Percentiles rank a stretch among this genome's conserved stretches.
Conservation (phyloP, 352 stramenopile species). For the Phytophthora boehmeriae region DNA sequence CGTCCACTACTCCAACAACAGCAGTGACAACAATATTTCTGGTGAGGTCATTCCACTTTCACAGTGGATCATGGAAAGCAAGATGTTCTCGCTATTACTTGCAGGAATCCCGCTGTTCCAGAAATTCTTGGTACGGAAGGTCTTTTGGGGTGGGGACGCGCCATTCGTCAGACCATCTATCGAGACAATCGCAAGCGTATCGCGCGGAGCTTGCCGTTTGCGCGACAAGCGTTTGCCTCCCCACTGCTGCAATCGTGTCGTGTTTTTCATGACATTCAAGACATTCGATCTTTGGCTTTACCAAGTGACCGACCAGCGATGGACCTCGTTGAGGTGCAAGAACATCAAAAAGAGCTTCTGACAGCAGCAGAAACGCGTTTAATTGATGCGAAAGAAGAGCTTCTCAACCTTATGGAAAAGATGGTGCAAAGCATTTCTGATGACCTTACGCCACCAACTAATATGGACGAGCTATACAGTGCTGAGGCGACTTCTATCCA, state of each 20-base stretch:
- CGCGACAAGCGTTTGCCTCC: constrained; percentile 39
- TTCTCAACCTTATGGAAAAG: constrained; percentile 50
- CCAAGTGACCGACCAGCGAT: constrained; percentile 37
- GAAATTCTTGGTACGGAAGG: constrained; percentile 66
- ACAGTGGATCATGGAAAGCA: constrained; percentile 78
- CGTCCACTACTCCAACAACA: constrained; percentile 65
- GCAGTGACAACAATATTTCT: constrained; percentile 36
- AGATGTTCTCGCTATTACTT: constrained; percentile 75
- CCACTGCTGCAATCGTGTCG: constrained; percentile 49
- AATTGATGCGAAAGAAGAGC: constrained; percentile 68
- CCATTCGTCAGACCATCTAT: constrained; percentile 48
- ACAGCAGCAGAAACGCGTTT: constrained; percentile 54
- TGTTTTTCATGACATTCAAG: constrained; percentile 46
- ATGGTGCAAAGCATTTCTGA: constrained; percentile 58
- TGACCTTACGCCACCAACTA: constrained; percentile 44
- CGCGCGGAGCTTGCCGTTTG: constrained; percentile 38
- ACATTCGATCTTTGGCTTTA: constrained; percentile 46
- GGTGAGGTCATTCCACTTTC: constrained; percentile 65
- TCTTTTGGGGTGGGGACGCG: constrained; percentile 57
- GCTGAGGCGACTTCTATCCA: constrained; percentile 50
- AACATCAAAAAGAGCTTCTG: constrained; percentile 53
- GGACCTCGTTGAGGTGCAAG: constrained; percentile 41
- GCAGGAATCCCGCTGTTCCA: constrained; percentile 76
- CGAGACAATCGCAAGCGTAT: constrained; percentile 45
- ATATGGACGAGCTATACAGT: constrained; percentile 58